Percentiles rank a stretch among this genome's conserved stretches.
These are phyloP conservation scores for Diaporthe citri DNA, from an alignment of 2,329 filamentous ascomycete genomes.

Conservation along the genomic window DNA sequence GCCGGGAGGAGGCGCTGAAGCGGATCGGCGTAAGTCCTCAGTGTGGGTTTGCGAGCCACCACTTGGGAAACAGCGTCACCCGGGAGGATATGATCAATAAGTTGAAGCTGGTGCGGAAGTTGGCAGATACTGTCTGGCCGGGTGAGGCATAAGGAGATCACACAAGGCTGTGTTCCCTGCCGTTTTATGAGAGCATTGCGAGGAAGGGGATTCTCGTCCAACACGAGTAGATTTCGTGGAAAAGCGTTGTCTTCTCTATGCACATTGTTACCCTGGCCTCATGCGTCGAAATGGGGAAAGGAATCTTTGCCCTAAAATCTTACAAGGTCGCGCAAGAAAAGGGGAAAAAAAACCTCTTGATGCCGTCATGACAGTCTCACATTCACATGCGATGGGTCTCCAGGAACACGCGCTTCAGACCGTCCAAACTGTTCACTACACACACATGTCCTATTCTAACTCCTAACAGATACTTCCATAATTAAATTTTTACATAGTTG, in stretches of 20 bases:
- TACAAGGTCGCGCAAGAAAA: neutral
- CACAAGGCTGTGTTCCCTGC: too few relatives aligned
- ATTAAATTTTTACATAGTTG: neutral
- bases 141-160: constrained; percentile 43
- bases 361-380: neutral
- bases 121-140: constrained; percentile 75
- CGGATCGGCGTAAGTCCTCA: constrained; percentile 77
- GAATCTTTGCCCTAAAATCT: too few relatives aligned
- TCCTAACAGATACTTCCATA: neutral
- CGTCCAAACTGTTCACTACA: neutral
- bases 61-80: constrained; percentile 75
- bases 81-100: constrained; percentile 79
- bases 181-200: neutral
- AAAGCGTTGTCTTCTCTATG: neutral
- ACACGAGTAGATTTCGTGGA: neutral
- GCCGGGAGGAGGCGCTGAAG: constrained; percentile 72
- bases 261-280: too few relatives aligned
- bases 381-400: neutral
- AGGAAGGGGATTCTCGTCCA: neutral
- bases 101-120: constrained; percentile 74
- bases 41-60: constrained; percentile 78
- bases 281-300: neutral
- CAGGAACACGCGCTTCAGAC: neutral
- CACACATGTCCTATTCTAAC: neutral
- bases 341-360: neutral